Base-by-base conservation (phyloP, 768 basidiomycete species). In the Holtermannia corniformis region DNA sequence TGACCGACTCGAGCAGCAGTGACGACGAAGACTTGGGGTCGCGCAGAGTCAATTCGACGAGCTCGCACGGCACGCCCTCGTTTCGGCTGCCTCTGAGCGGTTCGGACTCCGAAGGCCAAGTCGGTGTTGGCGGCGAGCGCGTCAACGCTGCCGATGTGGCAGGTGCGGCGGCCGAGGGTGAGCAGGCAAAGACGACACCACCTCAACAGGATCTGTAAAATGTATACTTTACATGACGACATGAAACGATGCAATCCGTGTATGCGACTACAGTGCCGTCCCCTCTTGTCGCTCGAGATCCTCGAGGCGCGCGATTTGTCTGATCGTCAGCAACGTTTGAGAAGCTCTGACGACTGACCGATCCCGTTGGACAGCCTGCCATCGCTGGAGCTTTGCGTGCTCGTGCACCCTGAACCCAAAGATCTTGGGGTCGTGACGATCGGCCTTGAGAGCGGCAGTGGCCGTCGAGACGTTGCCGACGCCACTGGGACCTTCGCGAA, bases 331-430 rank as follows among this genome's bases (percentile, higher is more conserved):
- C 16, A 49, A 40, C 14, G 20, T 28, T 24, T 25, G 42, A 52
- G 21, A n/a, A 21, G 7, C 48, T 16, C 27, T 16, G 32, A 41
- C 16, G n/a, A 76, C 82, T 54, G 56, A 85, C 89, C 80, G 79
- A 73, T 97, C 92, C 50, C 93, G 75, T 32, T 85, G 80, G 3
- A 88, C 92, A 74, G 90, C 88, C 72, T 97, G 89, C 95, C 95
- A 99, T 63, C 92, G 77, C 69, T 91, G 86, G 61, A 95, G 73
- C 72, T 85, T 92, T 16, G 93, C 93, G 55, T 81, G 83, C 76
- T 97, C 95, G 65, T 96, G 81, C 28, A 97, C 76, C 73, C 91
- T 88, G 79, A 99, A 99, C 1, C 95, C 95, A 73, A 96, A 97
- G 49, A 97, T 92, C 67, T 83, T 82, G 26, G 93, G 92, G 50